Base-by-base conservation (phyloP, 176 grass and related monocot genomes). In the Avena eriantha region DNA sequence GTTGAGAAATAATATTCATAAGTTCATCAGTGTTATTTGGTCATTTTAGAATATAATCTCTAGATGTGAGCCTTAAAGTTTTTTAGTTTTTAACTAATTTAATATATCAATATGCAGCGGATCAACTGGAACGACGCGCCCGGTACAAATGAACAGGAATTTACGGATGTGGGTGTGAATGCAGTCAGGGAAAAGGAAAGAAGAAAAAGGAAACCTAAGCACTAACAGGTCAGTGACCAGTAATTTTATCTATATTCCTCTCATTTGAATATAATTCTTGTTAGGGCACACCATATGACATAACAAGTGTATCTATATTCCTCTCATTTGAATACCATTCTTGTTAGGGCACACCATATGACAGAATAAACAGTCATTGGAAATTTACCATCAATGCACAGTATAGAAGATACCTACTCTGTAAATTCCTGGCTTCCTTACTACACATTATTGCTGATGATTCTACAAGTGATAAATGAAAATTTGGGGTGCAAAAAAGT, bases 221-320 rank as follows among this genome's bases (percentile, higher is more conserved):
- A 48, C 35, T 23, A 78, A 48, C 23, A 59, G 80, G 72, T 88
- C 34, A 78, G 57, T 68, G 46, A 21, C 54, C 45, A 16, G 23
- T 26, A 71, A 70, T 54, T 88, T 83, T 50, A 50, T 75, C 29
- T 45, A 22, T 81, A 49, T 82, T 54, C 31, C 59, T 82, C 68
- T 54, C 29, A 78, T 24, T 78, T 65, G 26, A 26, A 69, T 85
- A 16, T 48, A 16, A 66, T 82, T 14, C 26, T 36, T 79, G 78
- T 50, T 69, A 84, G 41, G 74, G 68, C 14, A 51, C 50, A 69
- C 35, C 5, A 26, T 39, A 36, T 43, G 19, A 78, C 51, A 78
- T 0, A 73, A 71, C 39, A 78, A 48, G n/a, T n/a, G n/a, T 50
- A 50, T 75, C 29, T 45, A n/a, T n/a, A n/a, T n/a, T n/a, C n/a